Evolutionary conservation across 2,329 filamentous ascomycete species (phyloP).

Genomic region (Fusarium pseudocircinatum): DNA sequence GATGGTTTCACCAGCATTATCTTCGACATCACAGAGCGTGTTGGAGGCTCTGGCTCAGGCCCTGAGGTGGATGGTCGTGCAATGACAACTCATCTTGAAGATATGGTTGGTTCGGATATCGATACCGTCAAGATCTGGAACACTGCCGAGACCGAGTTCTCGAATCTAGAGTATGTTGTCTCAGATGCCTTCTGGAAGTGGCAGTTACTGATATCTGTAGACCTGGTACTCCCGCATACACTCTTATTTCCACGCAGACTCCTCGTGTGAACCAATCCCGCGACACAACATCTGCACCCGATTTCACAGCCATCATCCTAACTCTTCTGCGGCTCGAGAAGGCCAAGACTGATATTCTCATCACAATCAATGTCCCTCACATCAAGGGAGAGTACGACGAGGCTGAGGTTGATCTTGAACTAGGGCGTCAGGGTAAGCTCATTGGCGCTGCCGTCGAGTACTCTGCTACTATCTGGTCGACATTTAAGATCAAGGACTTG

Average conservation of each 20-base stretch:
- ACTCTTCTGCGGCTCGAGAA: constrained; percentile 80
- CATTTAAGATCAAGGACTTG: constrained; percentile 84
- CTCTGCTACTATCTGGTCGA: constrained; percentile 73
- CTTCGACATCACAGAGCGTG: constrained; percentile 88
- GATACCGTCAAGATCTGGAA: constrained; percentile 74
- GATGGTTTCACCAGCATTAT: constrained; percentile 88
- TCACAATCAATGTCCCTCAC: constrained; percentile 90
- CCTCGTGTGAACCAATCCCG: constrained; percentile 49
- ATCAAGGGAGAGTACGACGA: constrained; percentile 78
- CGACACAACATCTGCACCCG: constrained; percentile 54
- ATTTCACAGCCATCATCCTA: constrained; percentile 80
- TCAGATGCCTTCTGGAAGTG: too few species aligned
- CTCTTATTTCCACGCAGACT: constrained; percentile 74
- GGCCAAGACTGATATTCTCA: constrained; percentile 81
- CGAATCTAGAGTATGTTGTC: constrained; percentile 60
- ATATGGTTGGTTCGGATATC: constrained; percentile 71
- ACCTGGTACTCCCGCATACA: constrained; percentile 68
- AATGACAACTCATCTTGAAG: constrained; percentile 73
- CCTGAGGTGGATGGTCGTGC: constrained; percentile 75
- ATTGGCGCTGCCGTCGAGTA: constrained; percentile 76
- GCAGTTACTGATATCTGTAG: constrained; percentile 37
- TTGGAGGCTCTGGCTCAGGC: constrained; percentile 63
- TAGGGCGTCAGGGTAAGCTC: constrained; percentile 72
- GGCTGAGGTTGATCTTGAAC: constrained; percentile 74
- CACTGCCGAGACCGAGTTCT: constrained; percentile 68